phyloP scores from a whole-genome alignment of 1,284 basidiomycete genomes.

The Pseudozyma sp. region DNA sequence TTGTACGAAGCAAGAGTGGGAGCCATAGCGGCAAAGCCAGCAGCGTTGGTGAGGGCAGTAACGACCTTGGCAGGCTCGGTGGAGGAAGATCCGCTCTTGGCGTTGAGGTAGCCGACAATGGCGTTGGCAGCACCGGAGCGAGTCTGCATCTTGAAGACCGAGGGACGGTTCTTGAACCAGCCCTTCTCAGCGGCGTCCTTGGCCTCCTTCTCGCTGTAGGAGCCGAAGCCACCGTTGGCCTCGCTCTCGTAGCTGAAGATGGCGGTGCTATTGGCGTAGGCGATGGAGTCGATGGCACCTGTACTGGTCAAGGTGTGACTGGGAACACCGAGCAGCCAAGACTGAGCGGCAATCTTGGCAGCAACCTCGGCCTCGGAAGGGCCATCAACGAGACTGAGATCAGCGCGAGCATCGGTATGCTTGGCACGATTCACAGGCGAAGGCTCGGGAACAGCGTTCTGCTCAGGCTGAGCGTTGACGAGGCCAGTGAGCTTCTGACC shows the following conservation, averaged over 20 bases:
- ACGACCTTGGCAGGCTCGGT: constrained; percentile 51
- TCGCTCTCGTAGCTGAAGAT: constrained; percentile 68
- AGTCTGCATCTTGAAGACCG: constrained; percentile 67
- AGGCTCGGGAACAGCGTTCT: constrained; percentile 49
- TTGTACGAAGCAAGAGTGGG: constrained; percentile 59
- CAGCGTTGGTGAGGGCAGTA: constrained; percentile 65
- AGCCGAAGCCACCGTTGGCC: constrained; percentile 62
- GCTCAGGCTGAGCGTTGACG: constrained; percentile 48
- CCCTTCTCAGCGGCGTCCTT: constrained; percentile 37
- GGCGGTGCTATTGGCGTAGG: constrained; percentile 61
- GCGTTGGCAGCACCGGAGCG: constrained; percentile 75
- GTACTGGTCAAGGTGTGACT: constrained; percentile 52
- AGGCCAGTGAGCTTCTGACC: constrained; percentile 52
- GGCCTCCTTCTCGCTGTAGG: constrained; percentile 61
- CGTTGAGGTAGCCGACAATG: constrained; percentile 64
- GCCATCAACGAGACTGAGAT: constrained; percentile 48
- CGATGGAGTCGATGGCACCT: constrained; percentile 61
- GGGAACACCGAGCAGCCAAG: constrained; percentile 58
- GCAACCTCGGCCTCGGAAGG: constrained; percentile 48
- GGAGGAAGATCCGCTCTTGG: constrained; percentile 47
- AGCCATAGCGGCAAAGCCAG: constrained; percentile 64
- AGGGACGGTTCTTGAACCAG: constrained; percentile 50
- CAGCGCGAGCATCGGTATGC: constrained; percentile 50
- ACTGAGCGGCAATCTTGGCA: constrained; percentile 42
- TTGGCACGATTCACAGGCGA: constrained; percentile 48